These are phyloP conservation scores for Tieghemiomyces parasiticus DNA, from an alignment of 192 early-diverging fungal genomes.

Conservation along the genomic window DNA sequence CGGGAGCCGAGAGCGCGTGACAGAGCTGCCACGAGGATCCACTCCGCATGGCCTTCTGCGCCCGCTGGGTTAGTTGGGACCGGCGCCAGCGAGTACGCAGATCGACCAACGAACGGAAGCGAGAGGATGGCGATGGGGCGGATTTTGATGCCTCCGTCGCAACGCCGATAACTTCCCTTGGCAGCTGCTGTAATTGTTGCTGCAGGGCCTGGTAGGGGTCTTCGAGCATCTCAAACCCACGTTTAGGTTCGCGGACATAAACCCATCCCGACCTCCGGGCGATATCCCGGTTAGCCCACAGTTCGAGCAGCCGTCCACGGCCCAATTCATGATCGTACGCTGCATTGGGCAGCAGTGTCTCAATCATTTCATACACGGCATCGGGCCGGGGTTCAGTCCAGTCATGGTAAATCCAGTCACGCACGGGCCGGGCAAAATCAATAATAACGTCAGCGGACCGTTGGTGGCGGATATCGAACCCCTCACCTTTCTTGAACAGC, in stretches of 20 bases:
- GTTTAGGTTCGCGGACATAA: slow-evolving; percentile 9
- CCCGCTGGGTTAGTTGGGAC: no score
- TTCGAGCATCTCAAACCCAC: neutral
- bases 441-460: slow-evolving; percentile 43
- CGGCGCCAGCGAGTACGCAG: no score
- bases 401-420: slow-evolving; percentile 31
- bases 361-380: slow-evolving; percentile 37
- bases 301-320: slow-evolving; percentile 30
- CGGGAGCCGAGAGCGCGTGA: no score
- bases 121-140: no score
- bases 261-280: slow-evolving; percentile 8
- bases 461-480: slow-evolving; percentile 40
- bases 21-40: no score
- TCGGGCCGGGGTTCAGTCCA: slow-evolving; percentile 35
- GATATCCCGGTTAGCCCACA: slow-evolving; percentile 17
- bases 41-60: no score
- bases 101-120: no score
- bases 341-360: slow-evolving; percentile 36
- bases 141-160: neutral
- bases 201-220: neutral
- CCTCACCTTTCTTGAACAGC: slow-evolving; percentile 44
- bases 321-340: slow-evolving; percentile 20
- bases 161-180: neutral
- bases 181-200: neutral
- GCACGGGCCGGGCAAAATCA: slow-evolving; percentile 31